phyloP scores from a whole-genome alignment of 768 basidiomycete genomes.

The Russula dissimulans region DNA sequence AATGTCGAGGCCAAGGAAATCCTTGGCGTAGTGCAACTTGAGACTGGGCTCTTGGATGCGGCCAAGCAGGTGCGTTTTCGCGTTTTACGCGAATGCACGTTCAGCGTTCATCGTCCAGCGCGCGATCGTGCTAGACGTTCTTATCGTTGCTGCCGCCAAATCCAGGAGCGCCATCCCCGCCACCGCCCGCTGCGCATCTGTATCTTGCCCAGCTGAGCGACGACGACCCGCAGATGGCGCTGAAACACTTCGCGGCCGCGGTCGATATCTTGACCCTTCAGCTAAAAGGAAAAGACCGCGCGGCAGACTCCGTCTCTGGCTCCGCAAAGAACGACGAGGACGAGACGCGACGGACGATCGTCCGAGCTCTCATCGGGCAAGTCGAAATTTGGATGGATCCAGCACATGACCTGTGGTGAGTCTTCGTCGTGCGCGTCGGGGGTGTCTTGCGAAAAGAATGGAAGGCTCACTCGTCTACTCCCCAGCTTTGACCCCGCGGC shows the following conservation, averaged over 20 bases:
- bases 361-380: slow-evolving; percentile 77
- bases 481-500: slow-evolving; percentile 73
- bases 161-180: slow-evolving; percentile 46
- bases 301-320: slow-evolving; percentile 27
- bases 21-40: slow-evolving; percentile 69
- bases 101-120: not conserved
- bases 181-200: slow-evolving; percentile 71
- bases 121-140: slow-evolving; percentile 44
- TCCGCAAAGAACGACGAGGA: slow-evolving; percentile 37
- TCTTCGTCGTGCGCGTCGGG: not conserved
- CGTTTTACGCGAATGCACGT: not conserved
- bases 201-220: slow-evolving; percentile 84
- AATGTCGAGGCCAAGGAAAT: slow-evolving; percentile 71
- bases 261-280: slow-evolving; percentile 58
- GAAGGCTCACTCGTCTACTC: not conserved
- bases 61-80: slow-evolving; percentile 51
- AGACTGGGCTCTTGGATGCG: slow-evolving; percentile 63
- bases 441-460: not conserved
- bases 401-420: slow-evolving; percentile 76
- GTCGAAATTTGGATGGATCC: slow-evolving; percentile 97
- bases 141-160: slow-evolving; percentile 49
- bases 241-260: slow-evolving; percentile 74
- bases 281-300: slow-evolving; percentile 67
- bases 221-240: slow-evolving; percentile 61
- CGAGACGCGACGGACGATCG: slow-evolving; percentile 57